These are phyloP conservation scores for Xylariaceae sp. DNA, from an alignment of 2,329 filamentous ascomycete genomes.

Conservation along the genomic window DNA sequence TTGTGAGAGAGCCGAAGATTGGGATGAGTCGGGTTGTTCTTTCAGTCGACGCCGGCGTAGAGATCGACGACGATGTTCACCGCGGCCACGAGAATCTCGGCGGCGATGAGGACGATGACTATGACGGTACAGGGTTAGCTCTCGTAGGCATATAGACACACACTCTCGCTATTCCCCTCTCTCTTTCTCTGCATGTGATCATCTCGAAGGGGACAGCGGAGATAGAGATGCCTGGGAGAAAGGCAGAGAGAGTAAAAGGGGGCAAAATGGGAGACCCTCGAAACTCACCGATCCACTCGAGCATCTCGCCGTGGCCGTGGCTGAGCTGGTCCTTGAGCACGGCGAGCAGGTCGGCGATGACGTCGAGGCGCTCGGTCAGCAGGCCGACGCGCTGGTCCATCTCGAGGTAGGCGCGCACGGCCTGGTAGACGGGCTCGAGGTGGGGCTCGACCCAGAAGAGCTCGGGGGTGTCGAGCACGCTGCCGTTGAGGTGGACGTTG, in stretches of 20 bases:
- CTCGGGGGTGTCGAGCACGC: conserved; percentile 91
- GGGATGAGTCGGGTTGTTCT: too few species aligned
- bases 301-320: conserved; percentile 82
- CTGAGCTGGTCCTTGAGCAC: conserved; percentile 94
- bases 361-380: conserved; percentile 81
- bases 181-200: too few species aligned
- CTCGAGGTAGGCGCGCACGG: conserved; percentile 89
- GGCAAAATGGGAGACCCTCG: not conserved
- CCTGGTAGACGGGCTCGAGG: conserved; percentile 91
- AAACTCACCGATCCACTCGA: conserved; percentile 78
- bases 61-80: conserved; percentile 95
- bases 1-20: too few species aligned
- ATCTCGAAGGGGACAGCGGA: not conserved
- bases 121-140: conserved; percentile 8
- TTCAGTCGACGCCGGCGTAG: conserved; percentile 51
- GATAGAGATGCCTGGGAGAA: not conserved
- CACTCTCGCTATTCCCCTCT: too few species aligned
- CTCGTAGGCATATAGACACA: too few species aligned
- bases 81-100: conserved; percentile 85
- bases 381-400: conserved; percentile 94
- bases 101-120: conserved; percentile 94
- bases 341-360: conserved; percentile 85
- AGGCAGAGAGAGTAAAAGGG: not conserved
- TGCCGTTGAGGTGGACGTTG: conserved; percentile 96
- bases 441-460: conserved; percentile 98